Percentiles rank a stretch among this genome's conserved stretches.
Conservation (phyloP, 2,329 filamentous ascomycete genomes). For the Trichoderma oligosporum region DNA sequence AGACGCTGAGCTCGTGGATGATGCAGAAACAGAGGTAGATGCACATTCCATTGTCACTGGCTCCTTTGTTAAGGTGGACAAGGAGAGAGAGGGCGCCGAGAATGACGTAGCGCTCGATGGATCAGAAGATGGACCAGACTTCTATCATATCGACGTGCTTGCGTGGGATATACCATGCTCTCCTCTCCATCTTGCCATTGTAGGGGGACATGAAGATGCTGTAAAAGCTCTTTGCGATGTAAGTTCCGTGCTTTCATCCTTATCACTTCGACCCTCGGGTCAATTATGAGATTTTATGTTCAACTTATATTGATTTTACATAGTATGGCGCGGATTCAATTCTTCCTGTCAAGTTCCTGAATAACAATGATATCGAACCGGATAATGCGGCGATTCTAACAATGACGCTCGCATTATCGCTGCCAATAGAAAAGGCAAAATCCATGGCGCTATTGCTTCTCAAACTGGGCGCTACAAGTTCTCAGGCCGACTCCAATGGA, state of each 20-base stretch:
- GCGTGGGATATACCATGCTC: conserved; percentile 75
- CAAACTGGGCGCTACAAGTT: conserved; percentile 65
- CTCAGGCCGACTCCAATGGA: conserved; percentile 65
- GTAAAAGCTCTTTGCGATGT: conserved; percentile 65
- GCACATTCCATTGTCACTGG: conserved; percentile 57
- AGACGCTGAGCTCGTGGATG: conserved; percentile 47
- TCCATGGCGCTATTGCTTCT: conserved; percentile 64
- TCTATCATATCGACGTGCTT: conserved; percentile 73
- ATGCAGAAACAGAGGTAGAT: conserved; percentile 44
- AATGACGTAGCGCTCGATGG: conserved; percentile 50
- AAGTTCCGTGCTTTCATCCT: conserved; percentile 24
- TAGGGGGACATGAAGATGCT: conserved; percentile 64
- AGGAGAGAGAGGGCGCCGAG: conserved; percentile 35
- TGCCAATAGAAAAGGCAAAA: conserved; percentile 60
- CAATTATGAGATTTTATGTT: neutral
- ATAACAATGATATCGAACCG: conserved; percentile 43
- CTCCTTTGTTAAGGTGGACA: conserved; percentile 67
- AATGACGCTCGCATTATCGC: conserved; percentile 61
- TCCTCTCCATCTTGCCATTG: conserved; percentile 74
- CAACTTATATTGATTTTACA: neutral
- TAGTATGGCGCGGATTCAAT: conserved; percentile 75
- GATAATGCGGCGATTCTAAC: conserved; percentile 63
- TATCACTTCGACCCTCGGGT: neutral
- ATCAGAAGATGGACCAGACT: conserved; percentile 64
- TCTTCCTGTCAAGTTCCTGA: conserved; percentile 65